A percentile compares a stretch with the other conserved stretches of the same genome.
phyloP scores from a whole-genome alignment of 1,284 basidiomycete genomes.

The Cryptococcus amylolentus region DNA sequence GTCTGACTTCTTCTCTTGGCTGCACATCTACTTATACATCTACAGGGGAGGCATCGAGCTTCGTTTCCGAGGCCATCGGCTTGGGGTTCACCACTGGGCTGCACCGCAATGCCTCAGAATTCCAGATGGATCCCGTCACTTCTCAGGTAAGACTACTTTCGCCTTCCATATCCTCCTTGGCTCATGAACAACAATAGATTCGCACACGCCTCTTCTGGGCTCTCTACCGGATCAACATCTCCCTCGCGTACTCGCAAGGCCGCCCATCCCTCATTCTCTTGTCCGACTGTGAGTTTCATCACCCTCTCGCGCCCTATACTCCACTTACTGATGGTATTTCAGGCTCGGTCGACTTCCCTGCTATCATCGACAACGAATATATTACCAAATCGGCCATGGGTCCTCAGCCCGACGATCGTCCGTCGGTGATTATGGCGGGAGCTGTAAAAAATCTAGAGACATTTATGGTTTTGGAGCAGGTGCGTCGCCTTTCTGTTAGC shows the following conservation, averaged over 20 bases:
- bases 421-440: conserved; percentile 7
- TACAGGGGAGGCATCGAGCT: conserved; percentile 9
- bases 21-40: not conserved
- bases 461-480: conserved; percentile 13
- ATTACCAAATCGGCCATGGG: conserved; percentile 12
- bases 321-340: not conserved
- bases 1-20: not conserved
- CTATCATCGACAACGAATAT: conserved; percentile 8
- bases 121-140: conserved; percentile 14
- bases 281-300: conserved; percentile 5
- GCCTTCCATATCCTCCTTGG: too few species aligned
- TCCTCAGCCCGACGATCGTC: conserved; percentile 10
- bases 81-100: conserved; percentile 12
- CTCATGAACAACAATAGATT: not conserved
- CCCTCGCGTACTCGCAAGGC: conserved; percentile 14
- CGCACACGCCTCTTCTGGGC: conserved; percentile 14
- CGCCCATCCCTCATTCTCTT: conserved; percentile 11
- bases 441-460: conserved; percentile 11
- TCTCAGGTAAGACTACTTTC: not conserved
- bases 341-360: conserved; percentile 12
- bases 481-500: not conserved
- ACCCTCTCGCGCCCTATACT: not conserved
- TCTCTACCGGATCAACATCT: conserved; percentile 9
- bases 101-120: conserved; percentile 9
- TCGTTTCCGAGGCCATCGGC: conserved; percentile 13